Base-by-base conservation (phyloP, 306 rosid genomes). In the Malus sieversii region DNA sequence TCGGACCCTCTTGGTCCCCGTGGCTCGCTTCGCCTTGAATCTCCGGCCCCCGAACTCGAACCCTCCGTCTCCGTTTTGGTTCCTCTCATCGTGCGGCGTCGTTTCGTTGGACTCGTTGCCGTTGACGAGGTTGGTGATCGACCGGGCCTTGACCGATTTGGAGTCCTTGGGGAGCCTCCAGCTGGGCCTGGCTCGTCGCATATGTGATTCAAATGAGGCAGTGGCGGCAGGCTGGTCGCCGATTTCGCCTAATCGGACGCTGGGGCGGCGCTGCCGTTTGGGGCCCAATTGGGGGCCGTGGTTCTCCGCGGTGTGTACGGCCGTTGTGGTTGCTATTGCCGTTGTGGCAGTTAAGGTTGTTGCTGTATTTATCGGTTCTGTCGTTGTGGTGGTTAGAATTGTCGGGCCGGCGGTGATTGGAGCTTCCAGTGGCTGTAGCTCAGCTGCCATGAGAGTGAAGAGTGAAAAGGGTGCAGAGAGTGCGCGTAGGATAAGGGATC, bases 231-330 rank as follows among this genome's bases (percentile, higher is more conserved):
- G 90, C 66, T 79, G 93, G 40, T 86, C 90, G 20, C 93, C 96
- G 82, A 90, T 88, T 83, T 90, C 93, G 19, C 93, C 96, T 30
- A 90, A 70, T 4, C 96, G 90, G 52, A 90, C 96, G 79, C 93
- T 90, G 12, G 93, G 93, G 23, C 96, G 87, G 27, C 96, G 91
- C 44, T 88, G 96, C 22, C 93, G 87, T 66, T 90, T 78, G 11
- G 83, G 84, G 78, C 89, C 87, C 68, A 78, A 51, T 73, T 42
- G 77, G 66, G 30, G 82, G 64, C 64, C 64, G 27, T 59, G 64
- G 53, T 22, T 32, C 22, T 84, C 87, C 2, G 61, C 10, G 29
- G 27, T 22, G 9, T 82, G 79, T 3, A 66, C 83, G n/a, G 73
- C n/a, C n/a, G 82, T 71, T 66, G 83, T 61, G 1, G 46, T 75